Base-by-base conservation (phyloP, 306 rosid genomes). In the Morella rubra region DNA sequence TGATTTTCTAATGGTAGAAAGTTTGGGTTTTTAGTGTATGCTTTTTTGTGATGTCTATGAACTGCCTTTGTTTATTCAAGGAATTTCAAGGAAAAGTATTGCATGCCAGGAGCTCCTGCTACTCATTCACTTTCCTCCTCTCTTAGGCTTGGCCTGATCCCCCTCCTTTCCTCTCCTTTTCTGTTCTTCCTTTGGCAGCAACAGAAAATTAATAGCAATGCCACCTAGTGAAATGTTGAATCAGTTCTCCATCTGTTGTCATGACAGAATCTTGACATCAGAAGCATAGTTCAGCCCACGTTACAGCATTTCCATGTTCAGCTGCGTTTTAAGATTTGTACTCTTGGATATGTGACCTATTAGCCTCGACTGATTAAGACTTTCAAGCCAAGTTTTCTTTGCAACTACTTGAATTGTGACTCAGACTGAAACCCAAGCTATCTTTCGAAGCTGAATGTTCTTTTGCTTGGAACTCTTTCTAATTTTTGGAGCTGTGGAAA, bases 401-500 rank as follows among this genome's bases (percentile, higher is more conserved):
- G 24, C 70, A 42, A 65, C 71, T 2, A 27, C n/a, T 60, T 1
- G 14, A 60, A 60, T 6, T 60, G 67, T 27, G 18, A 13, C 44
- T 13, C 12, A 60, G 67, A 4, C n/a, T 11, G 13, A 49, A 50
- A 16, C 37, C 24, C 32, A 32, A 67, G 13, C 55, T n/a, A 44
- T 76, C 44, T 49, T 10, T 9, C 1, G 10, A 16, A n/a, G 27
- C 27, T 5, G 12, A 27, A 49, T 27, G 53, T 14, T 10, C 61
- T 12, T 27, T 32, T 58, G 4, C 24, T 54, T 27, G 6, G 15
- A 7, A 52, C 20, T 10, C 3, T 49, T 58, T 61, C 11, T 42
- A n/a, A 66, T 18, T 62, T 73, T 59, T 47, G 51, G 6, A 9
- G 72, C 15, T 59, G 60, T 52, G 59, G 52, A 45, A 65, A 81